Percentiles rank a stretch among this genome's conserved stretches.
Conservation (phyloP, 108 stramenopile genomes). For the Nitzschia sp. region DNA sequence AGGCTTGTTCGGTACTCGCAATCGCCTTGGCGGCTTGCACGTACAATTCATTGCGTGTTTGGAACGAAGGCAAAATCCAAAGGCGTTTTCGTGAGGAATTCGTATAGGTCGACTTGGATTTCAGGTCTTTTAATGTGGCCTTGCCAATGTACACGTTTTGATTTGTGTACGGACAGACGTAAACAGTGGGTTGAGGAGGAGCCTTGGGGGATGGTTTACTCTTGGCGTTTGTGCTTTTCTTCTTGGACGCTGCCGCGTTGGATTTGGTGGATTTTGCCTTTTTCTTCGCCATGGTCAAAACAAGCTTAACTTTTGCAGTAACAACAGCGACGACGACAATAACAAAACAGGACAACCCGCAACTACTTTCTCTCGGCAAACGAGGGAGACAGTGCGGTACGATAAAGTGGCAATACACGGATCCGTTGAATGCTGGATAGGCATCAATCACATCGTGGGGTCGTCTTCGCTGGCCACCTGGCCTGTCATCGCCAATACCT, state of each 20-base stretch:
- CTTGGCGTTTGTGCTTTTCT: background rate
- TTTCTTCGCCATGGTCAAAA: conserved; percentile 3
- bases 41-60: conserved; percentile 52
- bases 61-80: conserved; percentile 29
- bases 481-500: too few relatives aligned
- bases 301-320: background rate
- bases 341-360: too few relatives aligned
- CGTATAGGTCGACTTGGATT: conserved; percentile 13
- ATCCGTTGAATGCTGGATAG: too few relatives aligned
- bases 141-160: conserved; percentile 35
- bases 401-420: too few relatives aligned
- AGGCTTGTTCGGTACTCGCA: conserved; percentile 51
- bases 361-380: too few relatives aligned
- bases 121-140: conserved; percentile 35
- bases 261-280: background rate
- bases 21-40: conserved; percentile 61
- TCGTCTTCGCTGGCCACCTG: too few relatives aligned
- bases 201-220: background rate
- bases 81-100: conserved; percentile 23
- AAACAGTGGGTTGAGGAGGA: conserved; percentile 6
- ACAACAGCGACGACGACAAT: background rate
- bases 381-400: too few relatives aligned
- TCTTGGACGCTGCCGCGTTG: background rate
- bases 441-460: too few relatives aligned
- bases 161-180: conserved; percentile 31